These are phyloP conservation scores for Cicer chorassanicum DNA, from an alignment of 306 rosid species.

Conservation along the genomic window DNA sequence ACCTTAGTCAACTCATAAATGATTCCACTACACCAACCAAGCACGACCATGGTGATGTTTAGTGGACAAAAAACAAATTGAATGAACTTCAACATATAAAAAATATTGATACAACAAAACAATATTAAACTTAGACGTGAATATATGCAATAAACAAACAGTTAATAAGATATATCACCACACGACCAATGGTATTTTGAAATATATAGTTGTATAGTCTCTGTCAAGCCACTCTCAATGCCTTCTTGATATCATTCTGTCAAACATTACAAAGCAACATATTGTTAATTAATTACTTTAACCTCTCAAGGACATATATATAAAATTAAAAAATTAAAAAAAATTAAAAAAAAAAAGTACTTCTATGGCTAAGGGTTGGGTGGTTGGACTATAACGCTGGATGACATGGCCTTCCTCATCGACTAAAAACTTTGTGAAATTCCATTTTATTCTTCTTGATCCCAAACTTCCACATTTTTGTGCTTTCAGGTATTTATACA, in stretches of 20 bases:
- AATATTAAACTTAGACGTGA: conserved; percentile 4
- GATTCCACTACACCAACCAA: conserved; percentile 15
- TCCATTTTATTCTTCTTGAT: conserved; percentile 83
- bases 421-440: conserved; percentile 90
- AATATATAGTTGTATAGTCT: conserved; percentile 8
- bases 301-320: not conserved
- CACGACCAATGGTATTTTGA: not conserved
- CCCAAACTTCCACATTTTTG: conserved; percentile 70
- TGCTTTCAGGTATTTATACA: conserved; percentile 77
- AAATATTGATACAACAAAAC: conserved; percentile 2
- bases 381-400: conserved; percentile 71
- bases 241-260: conserved; percentile 82
- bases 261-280: conserved; percentile 30
- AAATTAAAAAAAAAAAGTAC: conserved; percentile 46
- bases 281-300: not conserved
- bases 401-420: conserved; percentile 72
- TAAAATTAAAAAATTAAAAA: not conserved
- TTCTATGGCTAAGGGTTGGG: conserved; percentile 69
- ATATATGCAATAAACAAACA: conserved; percentile 2
- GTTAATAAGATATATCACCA: conserved; percentile 22
- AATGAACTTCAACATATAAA: conserved; percentile 29
- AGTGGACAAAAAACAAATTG: conserved; percentile 34
- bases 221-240: conserved; percentile 62
- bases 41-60: not conserved
- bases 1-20: not conserved